phyloP scores from a whole-genome alignment of 306 rosid genomes.

The Quercus dentata region DNA sequence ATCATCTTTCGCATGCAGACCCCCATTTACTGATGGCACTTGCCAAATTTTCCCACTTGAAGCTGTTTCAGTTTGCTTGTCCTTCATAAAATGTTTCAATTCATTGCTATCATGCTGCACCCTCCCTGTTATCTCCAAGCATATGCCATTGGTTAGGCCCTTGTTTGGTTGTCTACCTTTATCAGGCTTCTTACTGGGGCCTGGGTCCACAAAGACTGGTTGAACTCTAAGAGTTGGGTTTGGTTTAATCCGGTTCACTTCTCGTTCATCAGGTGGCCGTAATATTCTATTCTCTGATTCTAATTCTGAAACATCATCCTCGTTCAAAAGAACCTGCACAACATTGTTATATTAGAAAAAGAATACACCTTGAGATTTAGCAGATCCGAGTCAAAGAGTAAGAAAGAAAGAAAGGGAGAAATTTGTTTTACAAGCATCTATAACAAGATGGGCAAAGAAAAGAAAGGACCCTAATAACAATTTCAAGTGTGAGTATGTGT shows the following conservation, averaged over 20 bases:
- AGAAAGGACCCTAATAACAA: neutral
- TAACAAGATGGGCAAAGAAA: slow-evolving; percentile 8
- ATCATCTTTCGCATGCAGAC: slow-evolving; percentile 26
- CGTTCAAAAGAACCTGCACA: slow-evolving; percentile 83
- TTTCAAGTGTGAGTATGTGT: too few species aligned
- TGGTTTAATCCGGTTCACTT: slow-evolving; percentile 79
- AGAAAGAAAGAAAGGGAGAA: neutral
- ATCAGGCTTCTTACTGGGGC: slow-evolving; percentile 44
- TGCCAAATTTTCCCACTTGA: slow-evolving; percentile 37
- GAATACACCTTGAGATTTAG: neutral
- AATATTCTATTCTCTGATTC: slow-evolving; percentile 62
- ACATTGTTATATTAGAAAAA: neutral
- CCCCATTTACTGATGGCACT: slow-evolving; percentile 40
- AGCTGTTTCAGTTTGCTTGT: slow-evolving; percentile 37
- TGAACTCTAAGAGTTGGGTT: slow-evolving; percentile 71
- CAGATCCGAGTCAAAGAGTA: slow-evolving; percentile 5
- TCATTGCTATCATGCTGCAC: slow-evolving; percentile 83
- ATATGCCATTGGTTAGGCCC: slow-evolving; percentile 47
- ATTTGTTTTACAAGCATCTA: neutral
- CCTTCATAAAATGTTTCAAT: slow-evolving; percentile 35
- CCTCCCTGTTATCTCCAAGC: slow-evolving; percentile 88
- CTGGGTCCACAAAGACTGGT: slow-evolving; percentile 72
- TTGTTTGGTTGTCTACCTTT: slow-evolving; percentile 54
- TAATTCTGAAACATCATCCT: slow-evolving; percentile 63
- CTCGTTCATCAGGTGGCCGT: slow-evolving; percentile 67